Conservation (phyloP, 768 basidiomycete species). For the Russula sp. region DNA sequence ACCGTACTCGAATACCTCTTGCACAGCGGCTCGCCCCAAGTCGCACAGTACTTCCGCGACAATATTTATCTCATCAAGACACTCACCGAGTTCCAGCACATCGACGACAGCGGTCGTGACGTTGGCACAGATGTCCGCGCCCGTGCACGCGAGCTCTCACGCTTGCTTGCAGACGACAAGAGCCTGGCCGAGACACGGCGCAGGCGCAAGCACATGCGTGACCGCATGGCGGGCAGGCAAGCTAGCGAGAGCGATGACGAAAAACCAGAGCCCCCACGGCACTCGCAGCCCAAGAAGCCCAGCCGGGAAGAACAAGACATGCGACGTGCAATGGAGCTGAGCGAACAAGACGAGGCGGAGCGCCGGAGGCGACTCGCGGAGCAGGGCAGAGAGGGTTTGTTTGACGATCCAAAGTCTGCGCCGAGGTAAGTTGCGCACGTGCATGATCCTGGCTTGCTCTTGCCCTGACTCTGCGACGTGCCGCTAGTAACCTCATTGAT, state of each 20-base stretch:
- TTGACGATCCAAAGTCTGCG: conserved; percentile 61
- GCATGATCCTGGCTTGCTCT: conserved; percentile 26
- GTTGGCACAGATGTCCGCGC: conserved; percentile 93
- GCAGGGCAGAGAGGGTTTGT: conserved; percentile 67
- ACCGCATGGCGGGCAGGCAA: conserved; percentile 65
- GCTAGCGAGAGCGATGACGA: conserved; percentile 36
- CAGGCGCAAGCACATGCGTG: conserved; percentile 77
- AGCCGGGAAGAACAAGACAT: conserved; percentile 72
- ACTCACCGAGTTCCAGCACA: conserved; percentile 92
- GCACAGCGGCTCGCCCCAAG: conserved; percentile 92
- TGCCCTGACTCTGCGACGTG: conserved; percentile 5
- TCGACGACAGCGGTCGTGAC: conserved; percentile 89
- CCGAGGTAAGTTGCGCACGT: conserved; percentile 44
- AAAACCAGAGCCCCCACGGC: conserved; percentile 28
- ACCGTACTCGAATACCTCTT: conserved; percentile 90
- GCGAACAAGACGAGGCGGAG: conserved; percentile 80
- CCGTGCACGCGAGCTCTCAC: conserved; percentile 95
- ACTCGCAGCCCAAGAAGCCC: conserved; percentile 21
- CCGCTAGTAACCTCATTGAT: conserved; percentile 15
- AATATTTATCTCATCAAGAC: conserved; percentile 97
- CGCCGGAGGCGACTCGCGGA: conserved; percentile 57
- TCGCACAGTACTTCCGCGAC: conserved; percentile 93
- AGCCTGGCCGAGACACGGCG: conserved; percentile 76
- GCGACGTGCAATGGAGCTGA: conserved; percentile 73
- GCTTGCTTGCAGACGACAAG: conserved; percentile 74